Evolutionary conservation across 306 rosid species (phyloP).

Genomic region (Acacia acuminata): DNA sequence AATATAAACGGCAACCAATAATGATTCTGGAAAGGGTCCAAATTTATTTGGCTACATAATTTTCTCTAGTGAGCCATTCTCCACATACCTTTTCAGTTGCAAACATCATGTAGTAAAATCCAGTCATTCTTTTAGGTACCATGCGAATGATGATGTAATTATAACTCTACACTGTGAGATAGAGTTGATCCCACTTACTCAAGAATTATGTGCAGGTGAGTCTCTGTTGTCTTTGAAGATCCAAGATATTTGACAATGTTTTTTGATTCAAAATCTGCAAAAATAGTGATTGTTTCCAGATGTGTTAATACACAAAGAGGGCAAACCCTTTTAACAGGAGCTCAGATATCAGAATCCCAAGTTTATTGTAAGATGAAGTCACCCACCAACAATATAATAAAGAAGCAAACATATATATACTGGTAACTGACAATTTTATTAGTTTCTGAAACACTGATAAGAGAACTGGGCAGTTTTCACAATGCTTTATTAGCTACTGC

Average conservation of each 20-base stretch:
- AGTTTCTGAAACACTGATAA: not conserved
- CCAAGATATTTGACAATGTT: slow-evolving; percentile 99
- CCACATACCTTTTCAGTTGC: slow-evolving; percentile 68
- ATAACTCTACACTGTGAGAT: slow-evolving; percentile 12
- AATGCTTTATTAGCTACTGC: not conserved
- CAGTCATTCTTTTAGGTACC: slow-evolving; percentile 4
- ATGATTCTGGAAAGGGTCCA: slow-evolving; percentile 98
- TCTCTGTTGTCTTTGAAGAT: slow-evolving; percentile 92
- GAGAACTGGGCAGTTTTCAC: not conserved
- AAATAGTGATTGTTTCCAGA: slow-evolving; percentile 29
- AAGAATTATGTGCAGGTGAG: slow-evolving; percentile 91
- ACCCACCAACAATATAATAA: not conserved
- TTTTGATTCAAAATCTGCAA: slow-evolving; percentile 97
- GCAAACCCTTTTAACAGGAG: not conserved
- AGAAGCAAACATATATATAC: not conserved
- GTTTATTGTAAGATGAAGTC: not conserved
- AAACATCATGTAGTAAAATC: slow-evolving; percentile 22
- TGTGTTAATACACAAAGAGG: slow-evolving; percentile 8
- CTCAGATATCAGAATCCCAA: not conserved
- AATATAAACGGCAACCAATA: slow-evolving; percentile 90
- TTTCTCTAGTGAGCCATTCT: slow-evolving; percentile 96
- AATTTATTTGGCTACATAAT: slow-evolving; percentile 97
- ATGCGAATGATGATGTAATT: not conserved
- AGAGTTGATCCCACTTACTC: slow-evolving; percentile 64
- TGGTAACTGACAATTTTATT: not conserved